Percentiles rank a stretch among this genome's conserved stretches.
phyloP scores from a whole-genome alignment of 176 grass and related monocot genomes.

The Poa annua region DNA sequence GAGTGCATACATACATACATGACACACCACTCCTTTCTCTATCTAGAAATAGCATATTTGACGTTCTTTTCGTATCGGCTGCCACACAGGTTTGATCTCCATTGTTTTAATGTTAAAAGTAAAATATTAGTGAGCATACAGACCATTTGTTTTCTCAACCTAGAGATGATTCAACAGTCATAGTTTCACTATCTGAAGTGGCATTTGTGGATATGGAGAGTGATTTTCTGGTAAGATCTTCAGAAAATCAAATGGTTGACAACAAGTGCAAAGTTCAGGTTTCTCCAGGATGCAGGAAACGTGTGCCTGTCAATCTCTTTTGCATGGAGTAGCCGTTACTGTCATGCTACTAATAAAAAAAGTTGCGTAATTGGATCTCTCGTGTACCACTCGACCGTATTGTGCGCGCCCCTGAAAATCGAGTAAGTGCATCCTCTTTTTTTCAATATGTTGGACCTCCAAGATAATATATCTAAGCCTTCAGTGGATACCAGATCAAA shows the following conservation, averaged over 20 bases:
- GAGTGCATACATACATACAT: conserved; percentile 1
- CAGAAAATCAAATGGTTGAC: conserved; percentile 36
- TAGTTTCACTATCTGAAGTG: background rate
- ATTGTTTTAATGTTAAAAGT: background rate
- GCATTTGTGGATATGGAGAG: background rate
- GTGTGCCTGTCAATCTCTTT: conserved; percentile 28
- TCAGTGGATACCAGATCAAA: conserved; percentile 69
- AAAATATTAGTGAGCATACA: background rate
- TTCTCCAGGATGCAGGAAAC: conserved; percentile 33
- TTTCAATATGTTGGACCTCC: conserved; percentile 37
- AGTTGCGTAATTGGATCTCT: conserved; percentile 50
- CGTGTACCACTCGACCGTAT: conserved; percentile 48
- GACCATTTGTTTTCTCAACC: background rate
- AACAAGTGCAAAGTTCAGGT: conserved; percentile 12
- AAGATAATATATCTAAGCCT: conserved; percentile 40
- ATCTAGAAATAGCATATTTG: conserved; percentile 20
- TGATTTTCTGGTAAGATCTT: conserved; percentile 14
- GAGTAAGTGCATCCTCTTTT: conserved; percentile 49
- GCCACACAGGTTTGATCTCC: background rate
- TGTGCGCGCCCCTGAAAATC: conserved; percentile 35
- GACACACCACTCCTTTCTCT: conserved; percentile 6
- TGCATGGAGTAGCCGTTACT: conserved; percentile 36
- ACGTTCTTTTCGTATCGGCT: conserved; percentile 2
- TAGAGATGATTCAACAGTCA: background rate
- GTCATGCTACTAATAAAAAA: conserved; percentile 6